phyloP scores from a whole-genome alignment of 2,329 filamentous ascomycete species.

The Ophiostoma triangulosporum region DNA sequence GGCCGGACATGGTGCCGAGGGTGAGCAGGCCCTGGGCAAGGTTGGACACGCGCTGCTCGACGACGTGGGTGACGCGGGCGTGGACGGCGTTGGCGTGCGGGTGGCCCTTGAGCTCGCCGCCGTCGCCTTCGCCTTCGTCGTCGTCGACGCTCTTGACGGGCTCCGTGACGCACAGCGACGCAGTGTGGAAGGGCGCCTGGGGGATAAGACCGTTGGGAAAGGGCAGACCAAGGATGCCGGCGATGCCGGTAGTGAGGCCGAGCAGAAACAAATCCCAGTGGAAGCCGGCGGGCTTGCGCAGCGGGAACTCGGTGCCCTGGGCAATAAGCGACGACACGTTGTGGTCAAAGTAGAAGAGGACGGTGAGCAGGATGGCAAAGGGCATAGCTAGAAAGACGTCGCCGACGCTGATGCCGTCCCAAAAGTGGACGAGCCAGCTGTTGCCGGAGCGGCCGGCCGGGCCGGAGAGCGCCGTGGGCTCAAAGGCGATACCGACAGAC shows the following conservation, averaged over 20 bases:
- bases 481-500: slow-evolving; percentile 65
- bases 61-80: slow-evolving; percentile 46
- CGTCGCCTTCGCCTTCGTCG: slow-evolving; percentile 18
- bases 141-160: slow-evolving; percentile 33
- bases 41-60: slow-evolving; percentile 70
- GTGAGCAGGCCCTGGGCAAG: slow-evolving; percentile 65
- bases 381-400: slow-evolving; percentile 78
- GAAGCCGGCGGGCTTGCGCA: slow-evolving; percentile 69
- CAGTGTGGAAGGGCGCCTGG: slow-evolving; percentile 71
- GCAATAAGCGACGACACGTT: slow-evolving; percentile 76
- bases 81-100: slow-evolving; percentile 17
- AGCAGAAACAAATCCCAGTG: slow-evolving; percentile 79
- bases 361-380: slow-evolving; percentile 69
- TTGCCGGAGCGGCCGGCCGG: slow-evolving; percentile 22
- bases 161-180: slow-evolving; percentile 59
- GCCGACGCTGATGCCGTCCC: slow-evolving; percentile 51
- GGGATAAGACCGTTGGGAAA: slow-evolving; percentile 77
- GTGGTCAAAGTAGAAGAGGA: slow-evolving; percentile 83
- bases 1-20: slow-evolving; percentile 65
- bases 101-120: slow-evolving; percentile 41
- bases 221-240: slow-evolving; percentile 62
- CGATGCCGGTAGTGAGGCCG: slow-evolving; percentile 62
- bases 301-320: slow-evolving; percentile 70
- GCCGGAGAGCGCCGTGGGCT: slow-evolving; percentile 50
- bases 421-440: slow-evolving; percentile 68